Evolutionary conservation across 495 filamentous ascomycete genomes (phyloP).

Genomic region (Talaromyces trachyspermus): DNA sequence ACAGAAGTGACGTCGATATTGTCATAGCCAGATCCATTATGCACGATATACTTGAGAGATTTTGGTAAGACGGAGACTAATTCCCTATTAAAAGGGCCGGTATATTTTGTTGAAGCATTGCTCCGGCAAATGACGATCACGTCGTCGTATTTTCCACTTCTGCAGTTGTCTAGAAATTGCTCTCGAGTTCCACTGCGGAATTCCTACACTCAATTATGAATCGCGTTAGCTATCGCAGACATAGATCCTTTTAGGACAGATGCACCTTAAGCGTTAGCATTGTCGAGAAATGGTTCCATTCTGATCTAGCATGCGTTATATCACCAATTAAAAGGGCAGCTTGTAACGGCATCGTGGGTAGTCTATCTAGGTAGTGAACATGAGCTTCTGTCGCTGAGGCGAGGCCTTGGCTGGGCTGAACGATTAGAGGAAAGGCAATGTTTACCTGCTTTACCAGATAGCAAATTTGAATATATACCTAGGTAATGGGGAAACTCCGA

Average conservation of each 20-base stretch:
- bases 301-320: slow-evolving; percentile 44
- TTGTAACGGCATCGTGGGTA: slow-evolving; percentile 25
- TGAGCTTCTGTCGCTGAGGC: too few species aligned
- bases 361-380: too few species aligned
- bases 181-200: slow-evolving; percentile 43
- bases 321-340: slow-evolving; percentile 49
- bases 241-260: background rate
- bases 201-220: slow-evolving; percentile 30
- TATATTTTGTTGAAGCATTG: slow-evolving; percentile 50
- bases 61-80: slow-evolving; percentile 52
- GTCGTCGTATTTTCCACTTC: slow-evolving; percentile 47
- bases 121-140: slow-evolving; percentile 52
- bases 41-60: slow-evolving; percentile 68
- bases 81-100: slow-evolving; percentile 52
- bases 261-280: slow-evolving; percentile 47
- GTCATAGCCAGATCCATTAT: slow-evolving; percentile 71
- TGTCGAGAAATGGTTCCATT: slow-evolving; percentile 48
- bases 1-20: slow-evolving; percentile 55
- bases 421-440: too few species aligned
- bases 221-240: background rate
- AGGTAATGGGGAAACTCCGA: too few species aligned
- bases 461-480: too few species aligned
- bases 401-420: too few species aligned
- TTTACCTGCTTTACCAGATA: too few species aligned
- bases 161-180: slow-evolving; percentile 45